Conservation (phyloP, 345 rosid genomes). For the Cardamine occulta region DNA sequence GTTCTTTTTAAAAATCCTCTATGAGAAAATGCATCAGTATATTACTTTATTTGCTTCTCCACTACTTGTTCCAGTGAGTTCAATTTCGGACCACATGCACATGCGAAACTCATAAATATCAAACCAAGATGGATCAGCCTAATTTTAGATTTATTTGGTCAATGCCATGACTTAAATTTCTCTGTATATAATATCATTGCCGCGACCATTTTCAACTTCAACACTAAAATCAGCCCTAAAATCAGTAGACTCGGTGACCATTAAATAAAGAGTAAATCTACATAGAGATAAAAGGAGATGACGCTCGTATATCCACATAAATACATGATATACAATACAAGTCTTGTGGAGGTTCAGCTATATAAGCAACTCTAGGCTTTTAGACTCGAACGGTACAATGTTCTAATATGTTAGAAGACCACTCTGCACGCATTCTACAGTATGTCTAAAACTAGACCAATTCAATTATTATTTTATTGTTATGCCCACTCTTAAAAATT, state of each 20-base stretch:
- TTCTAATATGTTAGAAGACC: slow-evolving; percentile 27
- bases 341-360: slow-evolving; percentile 20
- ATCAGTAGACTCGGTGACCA: slow-evolving; percentile 8
- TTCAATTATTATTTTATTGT: slow-evolving; percentile 7
- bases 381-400: slow-evolving; percentile 34
- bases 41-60: neutral
- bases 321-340: neutral
- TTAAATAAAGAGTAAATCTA: slow-evolving; percentile 1
- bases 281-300: neutral
- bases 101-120: slow-evolving; percentile 10
- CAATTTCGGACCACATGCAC: slow-evolving; percentile 35
- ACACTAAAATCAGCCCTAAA: slow-evolving; percentile 3
- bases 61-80: neutral
- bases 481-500: neutral
- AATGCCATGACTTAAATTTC: neutral
- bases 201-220: neutral
- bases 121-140: slow-evolving; percentile 1
- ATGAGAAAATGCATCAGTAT: neutral
- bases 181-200: neutral
- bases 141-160: neutral
- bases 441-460: slow-evolving; percentile 19
- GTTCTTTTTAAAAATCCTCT: neutral
- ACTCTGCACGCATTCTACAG: slow-evolving; percentile 28
- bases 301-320: slow-evolving; percentile 22
- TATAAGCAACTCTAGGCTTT: slow-evolving; percentile 21